Conservation (phyloP, 2,329 filamentous ascomycete species). For the Penicillium freii region DNA sequence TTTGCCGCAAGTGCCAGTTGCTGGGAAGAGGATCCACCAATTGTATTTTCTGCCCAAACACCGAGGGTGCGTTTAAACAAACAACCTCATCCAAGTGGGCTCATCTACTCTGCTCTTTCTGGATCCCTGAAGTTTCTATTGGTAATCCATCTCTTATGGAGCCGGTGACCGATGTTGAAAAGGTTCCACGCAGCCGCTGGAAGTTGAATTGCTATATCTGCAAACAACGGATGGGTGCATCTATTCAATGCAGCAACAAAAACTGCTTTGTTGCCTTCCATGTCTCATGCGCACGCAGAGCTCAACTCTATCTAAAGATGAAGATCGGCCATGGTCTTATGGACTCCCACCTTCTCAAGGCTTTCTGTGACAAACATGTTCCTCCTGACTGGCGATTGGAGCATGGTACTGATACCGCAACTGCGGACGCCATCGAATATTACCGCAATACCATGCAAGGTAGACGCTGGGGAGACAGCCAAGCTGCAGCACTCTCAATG, state of each 20-base stretch:
- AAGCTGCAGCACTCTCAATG: constrained; percentile 75
- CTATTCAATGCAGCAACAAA: constrained; percentile 97
- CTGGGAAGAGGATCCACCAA: constrained; percentile 90
- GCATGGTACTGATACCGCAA: constrained; percentile 76
- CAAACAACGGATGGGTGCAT: constrained; percentile 95
- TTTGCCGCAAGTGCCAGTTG: constrained; percentile 93
- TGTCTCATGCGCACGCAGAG: constrained; percentile 88
- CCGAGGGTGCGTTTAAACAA: constrained; percentile 96
- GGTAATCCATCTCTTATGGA: constrained; percentile 98
- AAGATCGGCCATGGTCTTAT: constrained; percentile 84
- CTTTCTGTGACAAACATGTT: constrained; percentile 94
- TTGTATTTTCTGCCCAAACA: constrained; percentile 98
- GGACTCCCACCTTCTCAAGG: constrained; percentile 81
- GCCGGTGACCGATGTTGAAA: constrained; percentile 95
- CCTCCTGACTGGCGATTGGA: constrained; percentile 84
- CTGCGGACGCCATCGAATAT: constrained; percentile 78
- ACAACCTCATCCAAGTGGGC: constrained; percentile 96
- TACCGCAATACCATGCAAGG: constrained; percentile 88
- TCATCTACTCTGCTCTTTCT: constrained; percentile 93
- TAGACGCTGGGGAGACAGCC: constrained; percentile 87
- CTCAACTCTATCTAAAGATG: constrained; percentile 90
- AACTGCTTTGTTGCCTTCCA: constrained; percentile 96
- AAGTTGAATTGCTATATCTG: constrained; percentile 94
- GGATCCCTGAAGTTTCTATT: constrained; percentile 95
- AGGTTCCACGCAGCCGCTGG: constrained; percentile 93